phyloP scores from a whole-genome alignment of 305 asterid genomes.

The Solanum chacoense region DNA sequence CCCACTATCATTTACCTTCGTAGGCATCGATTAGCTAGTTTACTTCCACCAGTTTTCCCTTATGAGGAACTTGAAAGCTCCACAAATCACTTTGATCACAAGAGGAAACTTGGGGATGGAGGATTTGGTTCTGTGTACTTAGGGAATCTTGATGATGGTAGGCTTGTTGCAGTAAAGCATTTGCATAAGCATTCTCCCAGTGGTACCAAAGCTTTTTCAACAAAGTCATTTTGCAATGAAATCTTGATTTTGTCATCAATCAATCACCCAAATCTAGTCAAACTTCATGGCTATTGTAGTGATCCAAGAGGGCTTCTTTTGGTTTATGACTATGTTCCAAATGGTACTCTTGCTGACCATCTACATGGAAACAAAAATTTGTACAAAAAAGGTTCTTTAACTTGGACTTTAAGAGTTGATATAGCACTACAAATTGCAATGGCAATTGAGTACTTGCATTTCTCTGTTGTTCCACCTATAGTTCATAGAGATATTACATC shows the following conservation, averaged over 20 bases:
- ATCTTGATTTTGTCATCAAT: conserved; percentile 74
- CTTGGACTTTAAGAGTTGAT: conserved; percentile 64
- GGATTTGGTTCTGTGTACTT: conserved; percentile 90
- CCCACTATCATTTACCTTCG: conserved; percentile 69
- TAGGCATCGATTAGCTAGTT: conserved; percentile 64
- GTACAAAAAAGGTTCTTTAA: conserved; percentile 26
- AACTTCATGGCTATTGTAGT: conserved; percentile 91
- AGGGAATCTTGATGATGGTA: conserved; percentile 58
- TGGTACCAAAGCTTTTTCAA: conserved; percentile 47
- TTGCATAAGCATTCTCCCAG: conserved; percentile 56
- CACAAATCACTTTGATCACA: conserved; percentile 60
- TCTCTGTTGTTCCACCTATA: conserved; percentile 62
- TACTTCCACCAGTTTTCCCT: conserved; percentile 77
- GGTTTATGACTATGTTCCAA: conserved; percentile 78
- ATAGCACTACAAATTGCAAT: conserved; percentile 65
- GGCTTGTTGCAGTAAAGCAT: conserved; percentile 71
- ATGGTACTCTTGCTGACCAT: conserved; percentile 83
- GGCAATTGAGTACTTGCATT: conserved; percentile 84
- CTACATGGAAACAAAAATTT: conserved; percentile 55
- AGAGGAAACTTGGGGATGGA: conserved; percentile 82
- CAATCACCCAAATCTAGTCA: conserved; percentile 68
- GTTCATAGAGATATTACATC: conserved; percentile 87
- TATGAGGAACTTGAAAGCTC: conserved; percentile 74
- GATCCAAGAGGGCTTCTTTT: conserved; percentile 87
- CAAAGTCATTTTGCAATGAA: conserved; percentile 79